Evolutionary conservation across 345 rosid species (phyloP).

Genomic region (Euphorbia peplus): DNA sequence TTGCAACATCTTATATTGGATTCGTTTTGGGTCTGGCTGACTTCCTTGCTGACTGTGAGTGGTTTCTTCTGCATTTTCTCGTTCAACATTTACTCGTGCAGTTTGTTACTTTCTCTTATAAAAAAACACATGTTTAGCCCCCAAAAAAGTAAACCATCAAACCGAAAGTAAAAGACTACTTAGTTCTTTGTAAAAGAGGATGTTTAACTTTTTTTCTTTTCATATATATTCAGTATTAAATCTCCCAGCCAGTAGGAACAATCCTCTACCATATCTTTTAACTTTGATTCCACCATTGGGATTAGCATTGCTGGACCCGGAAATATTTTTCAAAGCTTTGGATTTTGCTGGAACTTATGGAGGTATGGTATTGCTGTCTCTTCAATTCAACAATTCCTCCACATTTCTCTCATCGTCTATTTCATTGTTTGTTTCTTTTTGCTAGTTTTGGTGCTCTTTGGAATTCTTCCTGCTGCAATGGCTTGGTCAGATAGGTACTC

Average conservation of each 20-base stretch:
- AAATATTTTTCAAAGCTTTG: conserved; percentile 89
- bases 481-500: conserved; percentile 87
- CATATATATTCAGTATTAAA: conserved; percentile 51
- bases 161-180: background rate
- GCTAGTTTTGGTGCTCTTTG: conserved; percentile 71
- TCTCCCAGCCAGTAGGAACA: conserved; percentile 56
- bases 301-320: conserved; percentile 75
- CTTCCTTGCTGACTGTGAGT: conserved; percentile 88
- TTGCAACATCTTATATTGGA: conserved; percentile 85
- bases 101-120: too few species aligned
- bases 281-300: conserved; percentile 74
- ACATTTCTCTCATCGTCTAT: too few species aligned
- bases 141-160: background rate
- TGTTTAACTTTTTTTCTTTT: background rate
- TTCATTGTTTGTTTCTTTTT: background rate
- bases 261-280: conserved; percentile 61
- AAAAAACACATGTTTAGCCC: too few species aligned
- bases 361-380: conserved; percentile 38
- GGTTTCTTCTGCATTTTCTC: too few species aligned
- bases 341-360: conserved; percentile 96
- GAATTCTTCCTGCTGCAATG: conserved; percentile 90
- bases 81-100: too few species aligned
- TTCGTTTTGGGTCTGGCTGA: conserved; percentile 86
- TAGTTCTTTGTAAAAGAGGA: background rate
- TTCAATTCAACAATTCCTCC: background rate